Evolutionary conservation across 78 protist genomes (phyloP), one percentile per base, ranked within the genome.

Genomic region (Chrysochromulina parva): DNA sequence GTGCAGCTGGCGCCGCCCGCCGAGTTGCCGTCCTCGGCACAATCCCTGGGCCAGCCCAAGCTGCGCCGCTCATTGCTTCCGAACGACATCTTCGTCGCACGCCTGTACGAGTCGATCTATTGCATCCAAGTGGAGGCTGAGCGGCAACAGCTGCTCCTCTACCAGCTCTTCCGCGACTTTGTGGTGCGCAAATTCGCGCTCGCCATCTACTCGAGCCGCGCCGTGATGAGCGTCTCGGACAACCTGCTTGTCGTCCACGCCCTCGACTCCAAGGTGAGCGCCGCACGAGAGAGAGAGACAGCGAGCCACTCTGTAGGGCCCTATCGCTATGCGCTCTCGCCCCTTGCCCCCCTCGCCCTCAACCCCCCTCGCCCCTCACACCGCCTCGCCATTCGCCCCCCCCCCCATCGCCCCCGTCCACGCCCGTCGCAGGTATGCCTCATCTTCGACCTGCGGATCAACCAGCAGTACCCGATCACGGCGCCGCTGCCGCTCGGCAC

Each of bases 241-340:
- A 52, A 48, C 60, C 85, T 76, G 60, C 85, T 76, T 14, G 48
- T 76, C 85, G 85, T 76, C 11, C 85, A 76, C 58, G 85, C 60
- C 7, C 38, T 52, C 17, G 85, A 76, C 58, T 1, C 58, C 38
- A 1, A 52, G 38, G 85, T 52, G 69, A 38, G 38, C 38, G 38
- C 38, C 38, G 38, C 38, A 38, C 38, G 38, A 38, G 38, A 38
- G 38, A 38, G 38, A 38, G 38, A 38, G 38, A 38, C 38, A 38
- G 38, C 38, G 38, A 38, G 38, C 38, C 38, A 38, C 38, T 38
- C 38, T 38, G 38, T 38, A 38, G 38, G 38, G 38, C 38, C 38
- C 38, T 38, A 38, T 38, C 38, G 38, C 38, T 38, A 38, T 38
- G 38, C 38, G 38, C 38, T 38, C 38, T 38, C 38, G 38, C 38